Conservation (phyloP, 202 grass and related monocot genomes). For the Cymbopogon flexuosus region DNA sequence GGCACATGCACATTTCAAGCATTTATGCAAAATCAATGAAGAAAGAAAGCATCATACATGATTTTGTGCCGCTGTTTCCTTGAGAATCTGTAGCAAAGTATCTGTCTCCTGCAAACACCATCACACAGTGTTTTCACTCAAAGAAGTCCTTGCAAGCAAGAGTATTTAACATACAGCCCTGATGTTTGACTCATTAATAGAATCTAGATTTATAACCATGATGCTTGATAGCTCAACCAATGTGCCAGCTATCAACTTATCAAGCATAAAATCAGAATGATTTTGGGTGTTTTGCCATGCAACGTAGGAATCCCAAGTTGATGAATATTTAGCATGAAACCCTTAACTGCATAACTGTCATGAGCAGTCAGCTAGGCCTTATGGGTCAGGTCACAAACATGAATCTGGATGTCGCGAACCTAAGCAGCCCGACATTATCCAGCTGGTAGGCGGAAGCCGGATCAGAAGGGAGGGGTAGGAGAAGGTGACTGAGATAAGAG, state of each 20-base stretch:
- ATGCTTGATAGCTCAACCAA: neutral
- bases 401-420: neutral
- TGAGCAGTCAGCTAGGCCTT: neutral
- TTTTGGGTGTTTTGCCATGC: neutral
- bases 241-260: neutral
- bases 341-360: neutral
- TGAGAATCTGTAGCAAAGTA: conserved; percentile 62
- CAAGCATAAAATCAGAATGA: neutral
- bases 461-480: neutral
- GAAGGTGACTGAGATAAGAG: neutral
- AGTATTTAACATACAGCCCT: neutral
- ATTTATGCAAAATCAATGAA: neutral
- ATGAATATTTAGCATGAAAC: neutral
- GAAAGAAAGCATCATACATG: conserved; percentile 48
- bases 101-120: conserved; percentile 66
- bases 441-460: neutral
- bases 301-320: conserved; percentile 1
- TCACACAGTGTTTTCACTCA: conserved; percentile 23
- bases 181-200: conserved; percentile 8
- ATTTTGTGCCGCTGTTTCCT: conserved; percentile 44
- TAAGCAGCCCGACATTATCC: neutral
- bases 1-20: neutral
- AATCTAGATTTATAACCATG: conserved; percentile 21
- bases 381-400: neutral
- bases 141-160: conserved; percentile 3